Percentiles rank a stretch among this genome's conserved stretches.
Conservation (phyloP, 2,329 filamentous ascomycete genomes). For the Lachnellula willkommii region DNA sequence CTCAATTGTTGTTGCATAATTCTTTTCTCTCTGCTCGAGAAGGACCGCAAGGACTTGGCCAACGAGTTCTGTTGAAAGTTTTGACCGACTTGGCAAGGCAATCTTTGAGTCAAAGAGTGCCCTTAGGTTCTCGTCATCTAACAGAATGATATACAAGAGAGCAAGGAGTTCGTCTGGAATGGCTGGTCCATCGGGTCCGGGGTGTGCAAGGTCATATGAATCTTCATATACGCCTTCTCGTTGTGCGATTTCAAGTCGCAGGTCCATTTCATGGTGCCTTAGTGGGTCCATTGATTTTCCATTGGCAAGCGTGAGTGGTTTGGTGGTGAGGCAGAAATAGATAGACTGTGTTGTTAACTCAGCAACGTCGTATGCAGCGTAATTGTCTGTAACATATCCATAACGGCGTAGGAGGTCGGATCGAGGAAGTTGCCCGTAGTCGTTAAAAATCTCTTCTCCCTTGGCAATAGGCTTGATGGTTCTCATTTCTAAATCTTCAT, state of each 20-base stretch:
- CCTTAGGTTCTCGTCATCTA: constrained; percentile 35
- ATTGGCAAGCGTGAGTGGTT: constrained; percentile 4
- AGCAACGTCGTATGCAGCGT: constrained; percentile 59
- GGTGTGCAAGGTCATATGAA: constrained; percentile 49
- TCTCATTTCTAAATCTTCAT: constrained; percentile 53
- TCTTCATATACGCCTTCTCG: constrained; percentile 56
- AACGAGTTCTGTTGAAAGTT: constrained; percentile 38
- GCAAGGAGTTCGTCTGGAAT: constrained; percentile 33
- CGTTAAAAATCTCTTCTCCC: constrained; percentile 62
- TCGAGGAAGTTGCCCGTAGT: constrained; percentile 60
- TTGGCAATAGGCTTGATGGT: constrained; percentile 50
- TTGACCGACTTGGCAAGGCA: constrained; percentile 32
- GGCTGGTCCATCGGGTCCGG: constrained; percentile 21
- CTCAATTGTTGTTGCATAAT: constrained; percentile 50
- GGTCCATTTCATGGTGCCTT: constrained; percentile 22
- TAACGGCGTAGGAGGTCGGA: constrained; percentile 63
- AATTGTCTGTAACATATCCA: constrained; percentile 62
- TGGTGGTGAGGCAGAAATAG: constrained; percentile 21
- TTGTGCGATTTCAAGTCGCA: constrained; percentile 40
- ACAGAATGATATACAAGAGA: constrained; percentile 40
- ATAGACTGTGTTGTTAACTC: constrained; percentile 54
- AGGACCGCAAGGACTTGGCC: constrained; percentile 36
- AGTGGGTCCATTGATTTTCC: constrained; percentile 19
- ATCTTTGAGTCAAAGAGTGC: constrained; percentile 33
- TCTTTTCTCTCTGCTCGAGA: constrained; percentile 36